Percentiles rank a stretch among this genome's conserved stretches.
Evolutionary conservation across 2,329 filamentous ascomycete genomes (phyloP).

Genomic region (Thielaviopsis populi): DNA sequence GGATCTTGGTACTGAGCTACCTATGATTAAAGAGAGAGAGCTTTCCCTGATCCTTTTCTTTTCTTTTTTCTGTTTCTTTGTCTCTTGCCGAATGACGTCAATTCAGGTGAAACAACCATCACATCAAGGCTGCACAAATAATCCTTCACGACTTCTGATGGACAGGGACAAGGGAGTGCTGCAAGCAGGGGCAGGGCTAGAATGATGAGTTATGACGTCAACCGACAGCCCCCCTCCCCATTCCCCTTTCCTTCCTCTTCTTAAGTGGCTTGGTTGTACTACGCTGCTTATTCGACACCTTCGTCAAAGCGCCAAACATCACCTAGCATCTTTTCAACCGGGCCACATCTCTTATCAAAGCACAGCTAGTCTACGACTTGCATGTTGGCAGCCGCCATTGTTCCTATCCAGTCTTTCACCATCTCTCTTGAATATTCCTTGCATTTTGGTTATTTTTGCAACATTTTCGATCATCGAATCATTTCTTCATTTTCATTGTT

Average conservation of each 20-base stretch:
- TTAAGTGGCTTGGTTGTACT: not conserved
- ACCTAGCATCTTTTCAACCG: not conserved
- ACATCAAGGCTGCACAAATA: not conserved
- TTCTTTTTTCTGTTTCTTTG: not conserved
- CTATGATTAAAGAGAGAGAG: not conserved
- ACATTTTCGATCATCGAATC: not conserved
- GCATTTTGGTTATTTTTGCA: not conserved
- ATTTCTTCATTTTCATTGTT: not conserved
- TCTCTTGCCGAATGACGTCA: not conserved
- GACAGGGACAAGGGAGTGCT: not conserved
- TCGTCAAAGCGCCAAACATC: not conserved
- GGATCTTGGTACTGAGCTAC: not conserved
- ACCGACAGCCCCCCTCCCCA: not conserved
- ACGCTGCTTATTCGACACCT: not conserved
- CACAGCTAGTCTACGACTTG: not conserved
- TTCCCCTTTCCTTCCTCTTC: not conserved
- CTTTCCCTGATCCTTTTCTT: not conserved
- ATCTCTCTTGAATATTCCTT: not conserved
- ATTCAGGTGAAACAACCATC: not conserved
- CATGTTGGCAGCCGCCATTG: not conserved
- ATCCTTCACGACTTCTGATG: not conserved
- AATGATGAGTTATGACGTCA: conserved; percentile 1
- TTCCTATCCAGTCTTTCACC: too few relatives aligned
- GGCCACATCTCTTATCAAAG: not conserved
- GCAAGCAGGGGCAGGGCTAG: not conserved